Evolutionary conservation across 805 yeast species (phyloP).

Genomic region (Limtongia smithiae): DNA sequence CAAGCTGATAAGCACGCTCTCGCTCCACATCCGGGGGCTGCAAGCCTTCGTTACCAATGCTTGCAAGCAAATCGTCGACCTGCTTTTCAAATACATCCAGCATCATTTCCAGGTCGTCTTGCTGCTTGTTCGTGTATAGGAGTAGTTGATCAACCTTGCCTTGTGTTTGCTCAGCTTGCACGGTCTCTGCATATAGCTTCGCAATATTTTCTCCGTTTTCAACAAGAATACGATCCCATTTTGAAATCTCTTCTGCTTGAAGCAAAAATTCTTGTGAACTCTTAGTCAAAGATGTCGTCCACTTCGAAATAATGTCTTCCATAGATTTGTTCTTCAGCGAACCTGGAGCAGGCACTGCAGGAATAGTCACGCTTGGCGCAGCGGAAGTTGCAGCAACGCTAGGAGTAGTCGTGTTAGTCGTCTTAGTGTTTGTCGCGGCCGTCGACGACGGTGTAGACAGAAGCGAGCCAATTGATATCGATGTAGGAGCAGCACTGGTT

Average conservation of each 20-base stretch:
- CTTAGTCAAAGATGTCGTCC: conserved; percentile 81
- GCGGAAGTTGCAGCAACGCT: conserved; percentile 3
- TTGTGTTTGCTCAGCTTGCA: conserved; percentile 82
- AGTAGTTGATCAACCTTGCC: conserved; percentile 81
- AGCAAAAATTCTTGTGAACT: conserved; percentile 70
- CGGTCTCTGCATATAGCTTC: conserved; percentile 69
- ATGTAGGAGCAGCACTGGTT: conserved; percentile 18
- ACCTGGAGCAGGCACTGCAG: conserved; percentile 32
- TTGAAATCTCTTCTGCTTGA: conserved; percentile 69
- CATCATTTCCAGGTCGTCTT: conserved; percentile 80
- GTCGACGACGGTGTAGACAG: conserved; percentile 32
- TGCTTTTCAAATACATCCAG: conserved; percentile 79
- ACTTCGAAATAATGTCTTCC: conserved; percentile 86
- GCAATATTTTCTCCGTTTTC: conserved; percentile 82
- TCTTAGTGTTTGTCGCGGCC: conserved; percentile 28
- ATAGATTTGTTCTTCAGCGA: conserved; percentile 84
- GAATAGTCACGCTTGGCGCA: conserved; percentile 1
- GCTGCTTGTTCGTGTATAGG: conserved; percentile 83
- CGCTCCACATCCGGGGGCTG: conserved; percentile 70
- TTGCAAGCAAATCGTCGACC: conserved; percentile 44
- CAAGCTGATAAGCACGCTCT: conserved; percentile 81
- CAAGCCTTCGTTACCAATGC: conserved; percentile 36
- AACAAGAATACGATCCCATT: conserved; percentile 83
- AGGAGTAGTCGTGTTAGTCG: conserved; percentile 16
- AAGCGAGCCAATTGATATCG: conserved; percentile 1